phyloP scores from a whole-genome alignment of 1,139 yeast species.

The Torulaspora globosa region DNA sequence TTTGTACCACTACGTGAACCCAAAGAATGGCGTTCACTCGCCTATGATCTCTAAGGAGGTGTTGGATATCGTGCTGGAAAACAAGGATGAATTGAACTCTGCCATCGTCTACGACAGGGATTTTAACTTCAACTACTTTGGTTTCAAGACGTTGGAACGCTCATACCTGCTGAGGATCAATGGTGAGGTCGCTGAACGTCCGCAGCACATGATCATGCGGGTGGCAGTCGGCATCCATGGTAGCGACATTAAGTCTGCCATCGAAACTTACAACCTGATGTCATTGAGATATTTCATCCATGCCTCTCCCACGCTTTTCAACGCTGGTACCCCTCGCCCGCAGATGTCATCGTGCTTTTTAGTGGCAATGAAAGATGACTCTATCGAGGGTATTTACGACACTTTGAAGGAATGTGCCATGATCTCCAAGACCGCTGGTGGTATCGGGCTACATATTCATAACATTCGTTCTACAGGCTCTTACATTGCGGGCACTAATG shows the following conservation, averaged over 20 bases:
- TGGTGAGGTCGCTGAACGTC: conserved; percentile 81
- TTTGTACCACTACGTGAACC: conserved; percentile 67
- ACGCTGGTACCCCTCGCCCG: conserved; percentile 84
- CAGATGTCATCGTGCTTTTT: conserved; percentile 89
- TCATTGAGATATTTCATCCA: conserved; percentile 80
- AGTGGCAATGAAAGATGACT: conserved; percentile 84
- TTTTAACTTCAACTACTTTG: conserved; percentile 76
- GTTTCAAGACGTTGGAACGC: conserved; percentile 83
- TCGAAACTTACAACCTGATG: conserved; percentile 82
- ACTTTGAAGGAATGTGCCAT: conserved; percentile 82
- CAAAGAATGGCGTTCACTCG: conserved; percentile 62
- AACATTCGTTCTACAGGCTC: conserved; percentile 84
- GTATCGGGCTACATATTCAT: conserved; percentile 81
- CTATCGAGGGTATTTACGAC: conserved; percentile 85
- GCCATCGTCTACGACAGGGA: conserved; percentile 84
- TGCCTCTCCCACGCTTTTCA: conserved; percentile 85
- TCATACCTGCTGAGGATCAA: conserved; percentile 68
- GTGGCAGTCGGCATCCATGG: conserved; percentile 89
- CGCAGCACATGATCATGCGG: conserved; percentile 86
- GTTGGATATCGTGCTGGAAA: conserved; percentile 55
- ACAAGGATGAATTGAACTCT: conserved; percentile 70
- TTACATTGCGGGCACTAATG: conserved; percentile 84
- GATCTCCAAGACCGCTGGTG: conserved; percentile 88
- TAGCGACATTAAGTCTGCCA: conserved; percentile 59
- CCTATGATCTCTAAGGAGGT: conserved; percentile 81